Percentiles rank a stretch among this genome's conserved stretches.
These are phyloP conservation scores for Adansonia digitata DNA, from an alignment of 345 rosid genomes.

Conservation along the genomic window DNA sequence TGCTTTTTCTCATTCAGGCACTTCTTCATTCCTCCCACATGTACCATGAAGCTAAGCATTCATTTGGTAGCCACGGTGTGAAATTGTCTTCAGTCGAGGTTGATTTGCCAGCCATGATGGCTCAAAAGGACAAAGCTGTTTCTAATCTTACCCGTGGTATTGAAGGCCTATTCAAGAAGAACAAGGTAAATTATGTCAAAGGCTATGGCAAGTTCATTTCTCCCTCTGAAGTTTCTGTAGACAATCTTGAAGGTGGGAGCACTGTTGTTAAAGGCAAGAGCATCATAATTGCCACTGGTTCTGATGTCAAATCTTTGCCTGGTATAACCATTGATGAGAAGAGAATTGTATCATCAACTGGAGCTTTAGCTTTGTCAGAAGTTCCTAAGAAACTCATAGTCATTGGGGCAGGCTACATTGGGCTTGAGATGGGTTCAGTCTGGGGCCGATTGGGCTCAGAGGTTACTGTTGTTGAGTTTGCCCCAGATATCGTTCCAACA, in stretches of 20 bases:
- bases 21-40: conserved; percentile 99
- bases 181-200: conserved; percentile 89
- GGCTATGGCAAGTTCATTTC: conserved; percentile 91
- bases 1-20: conserved; percentile 45
- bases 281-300: conserved; percentile 87
- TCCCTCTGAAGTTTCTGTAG: conserved; percentile 88
- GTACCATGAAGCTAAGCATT: conserved; percentile 89
- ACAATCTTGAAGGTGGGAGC: conserved; percentile 69
- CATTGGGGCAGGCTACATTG: conserved; percentile 97
- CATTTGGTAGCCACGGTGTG: conserved; percentile 84
- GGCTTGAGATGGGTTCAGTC: conserved; percentile 98
- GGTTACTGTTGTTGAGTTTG: conserved; percentile 98
- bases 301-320: conserved; percentile 93
- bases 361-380: conserved; percentile 70
- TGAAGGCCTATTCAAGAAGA: conserved; percentile 97
- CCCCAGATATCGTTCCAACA: conserved; percentile 80
- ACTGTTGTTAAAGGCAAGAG: conserved; percentile 83
- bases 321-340: conserved; percentile 92
- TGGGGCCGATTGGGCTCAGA: conserved; percentile 94
- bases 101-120: conserved; percentile 95
- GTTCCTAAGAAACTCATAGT: conserved; percentile 94
- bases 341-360: conserved; percentile 94
- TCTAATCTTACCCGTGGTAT: conserved; percentile 76
- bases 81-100: conserved; percentile 84
- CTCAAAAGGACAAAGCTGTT: conserved; percentile 95